These are phyloP conservation scores for Paracamarosporium sp. DNA, from an alignment of 2,329 filamentous ascomycete species.

Conservation along the genomic window DNA sequence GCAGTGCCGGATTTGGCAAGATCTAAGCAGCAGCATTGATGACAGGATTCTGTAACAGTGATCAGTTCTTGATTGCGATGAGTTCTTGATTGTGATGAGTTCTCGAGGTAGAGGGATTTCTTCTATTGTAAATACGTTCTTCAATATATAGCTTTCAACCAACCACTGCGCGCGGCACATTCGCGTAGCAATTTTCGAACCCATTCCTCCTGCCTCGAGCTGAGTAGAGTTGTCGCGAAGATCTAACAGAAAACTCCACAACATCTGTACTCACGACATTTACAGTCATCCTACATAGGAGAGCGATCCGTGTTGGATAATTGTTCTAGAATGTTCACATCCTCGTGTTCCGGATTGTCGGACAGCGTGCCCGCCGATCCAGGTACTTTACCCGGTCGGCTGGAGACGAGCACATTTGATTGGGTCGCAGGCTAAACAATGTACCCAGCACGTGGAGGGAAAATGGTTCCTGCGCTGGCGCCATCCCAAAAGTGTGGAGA, in stretches of 20 bases:
- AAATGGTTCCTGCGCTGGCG: conserved; percentile 4
- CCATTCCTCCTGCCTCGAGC: background rate
- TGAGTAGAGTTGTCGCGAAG: background rate
- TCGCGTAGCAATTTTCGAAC: background rate
- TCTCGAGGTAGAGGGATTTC: background rate
- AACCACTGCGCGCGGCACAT: background rate
- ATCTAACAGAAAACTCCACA: too few species aligned
- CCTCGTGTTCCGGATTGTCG: conserved; percentile 3
- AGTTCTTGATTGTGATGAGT: background rate
- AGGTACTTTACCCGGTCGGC: conserved; percentile 4
- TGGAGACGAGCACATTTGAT: conserved; percentile 2
- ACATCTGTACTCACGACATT: too few species aligned
- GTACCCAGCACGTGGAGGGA: conserved; percentile 1
- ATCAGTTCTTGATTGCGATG: background rate
- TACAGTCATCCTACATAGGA: background rate
- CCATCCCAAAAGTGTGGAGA: conserved; percentile 5
- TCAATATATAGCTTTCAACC: background rate
- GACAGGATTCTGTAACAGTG: background rate
- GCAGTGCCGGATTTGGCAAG: conserved; percentile 14
- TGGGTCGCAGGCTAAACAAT: conserved; percentile 4
- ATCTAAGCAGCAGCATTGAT: background rate
- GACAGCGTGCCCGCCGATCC: background rate
- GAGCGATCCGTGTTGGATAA: background rate
- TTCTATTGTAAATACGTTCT: conserved; percentile 7
- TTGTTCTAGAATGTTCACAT: conserved; percentile 1